Base-by-base conservation (phyloP, 768 basidiomycete genomes). In the Lactarius pseudohatsudake region DNA sequence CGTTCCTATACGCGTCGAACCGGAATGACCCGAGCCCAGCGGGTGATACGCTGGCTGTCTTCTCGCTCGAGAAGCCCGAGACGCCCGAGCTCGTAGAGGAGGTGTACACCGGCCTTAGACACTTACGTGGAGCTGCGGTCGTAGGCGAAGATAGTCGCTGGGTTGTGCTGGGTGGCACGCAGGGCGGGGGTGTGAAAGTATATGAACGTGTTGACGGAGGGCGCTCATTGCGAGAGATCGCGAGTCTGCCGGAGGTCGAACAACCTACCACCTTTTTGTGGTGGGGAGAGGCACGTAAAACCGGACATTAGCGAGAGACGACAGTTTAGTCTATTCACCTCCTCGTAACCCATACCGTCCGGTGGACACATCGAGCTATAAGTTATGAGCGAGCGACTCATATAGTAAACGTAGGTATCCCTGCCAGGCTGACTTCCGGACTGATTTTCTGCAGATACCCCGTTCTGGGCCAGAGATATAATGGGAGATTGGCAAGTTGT, bases 11-110 rank as follows among this genome's bases (percentile, higher is more conserved):
- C 72, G 77, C 85, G 13, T 88, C 91, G 4, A 94, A 92, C 75
- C 82, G 92, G 38, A 87, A 91, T 70, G 86, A 91, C 71, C 86
- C 86, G 5, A 81, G 84, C 26, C 79, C 85, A 0, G 85, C 82
- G 56, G 90, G 91, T 28, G 91, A 94, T 74, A 84, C 84, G 36
- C 84, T 94, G 68, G 81, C 90, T 6, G 82, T 92, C 38, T 92
- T 89, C 76, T 79, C 83, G 8, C 79, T 87, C 53, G 78, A 79
- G 10, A 77, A 80, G 7, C 75, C 80, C 20, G 79, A 79, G 32
- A 72, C 74, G 30, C 79, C 86, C 2, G 78, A 82, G 65, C 78
- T 88, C 50, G 79, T 88, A 11, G 77, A 76, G 6, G 90, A 92
- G 72, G 81, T 91, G 22, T 80, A 85, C 59, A 87, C 89, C 0